These are phyloP conservation scores for Sugiyamaella americana DNA, from an alignment of 805 yeast genomes.

Conservation along the genomic window DNA sequence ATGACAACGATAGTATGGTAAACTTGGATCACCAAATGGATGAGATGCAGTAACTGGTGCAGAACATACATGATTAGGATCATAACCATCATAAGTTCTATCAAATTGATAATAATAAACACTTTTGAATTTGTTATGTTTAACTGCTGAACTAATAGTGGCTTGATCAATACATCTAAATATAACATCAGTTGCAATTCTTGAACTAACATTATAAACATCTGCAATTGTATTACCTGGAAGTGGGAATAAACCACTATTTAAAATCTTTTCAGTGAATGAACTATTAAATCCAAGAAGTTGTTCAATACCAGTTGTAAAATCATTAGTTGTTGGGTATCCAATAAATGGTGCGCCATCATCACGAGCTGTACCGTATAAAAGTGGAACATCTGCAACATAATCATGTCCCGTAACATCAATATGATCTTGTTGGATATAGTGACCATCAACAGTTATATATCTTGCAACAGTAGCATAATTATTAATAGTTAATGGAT, in stretches of 20 bases:
- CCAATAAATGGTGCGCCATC: not conserved
- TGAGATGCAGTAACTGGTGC: not conserved
- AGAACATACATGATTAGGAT: not conserved
- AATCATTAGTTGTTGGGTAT: not conserved
- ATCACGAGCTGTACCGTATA: not conserved
- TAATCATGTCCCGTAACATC: not conserved
- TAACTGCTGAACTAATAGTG: not conserved
- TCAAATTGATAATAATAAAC: not conserved
- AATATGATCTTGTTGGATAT: not conserved
- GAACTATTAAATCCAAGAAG: not conserved
- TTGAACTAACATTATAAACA: not conserved
- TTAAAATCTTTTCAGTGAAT: not conserved
- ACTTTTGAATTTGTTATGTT: not conserved
- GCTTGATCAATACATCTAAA: slow-evolving; percentile 3
- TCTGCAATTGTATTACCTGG: not conserved
- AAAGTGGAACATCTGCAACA: not conserved
- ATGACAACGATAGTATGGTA: not conserved
- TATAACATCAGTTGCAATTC: not conserved
- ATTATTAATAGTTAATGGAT: not conserved
- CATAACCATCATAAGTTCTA: not conserved
- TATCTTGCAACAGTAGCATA: not conserved
- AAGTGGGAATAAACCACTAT: not conserved
- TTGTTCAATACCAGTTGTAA: not conserved
- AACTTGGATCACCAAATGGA: not conserved
- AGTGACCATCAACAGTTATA: not conserved